Conservation (phyloP, 306 rosid genomes). For the Prosopis cineraria region DNA sequence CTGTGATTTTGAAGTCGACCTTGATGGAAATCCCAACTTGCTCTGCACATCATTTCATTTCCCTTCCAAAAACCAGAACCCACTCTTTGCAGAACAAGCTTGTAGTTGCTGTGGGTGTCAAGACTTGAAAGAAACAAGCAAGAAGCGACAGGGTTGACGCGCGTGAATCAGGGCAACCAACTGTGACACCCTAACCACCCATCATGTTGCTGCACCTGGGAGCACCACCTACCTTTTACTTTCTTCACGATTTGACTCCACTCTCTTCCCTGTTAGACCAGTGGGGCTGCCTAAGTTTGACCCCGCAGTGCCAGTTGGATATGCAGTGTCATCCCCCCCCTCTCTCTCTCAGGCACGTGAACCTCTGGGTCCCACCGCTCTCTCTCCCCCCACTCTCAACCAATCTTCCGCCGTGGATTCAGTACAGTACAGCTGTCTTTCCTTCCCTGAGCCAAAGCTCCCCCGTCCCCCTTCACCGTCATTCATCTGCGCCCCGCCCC, state of each 20-base stretch:
- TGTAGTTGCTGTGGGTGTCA: too few species aligned
- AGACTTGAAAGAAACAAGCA: too few species aligned
- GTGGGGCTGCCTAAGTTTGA: too few species aligned
- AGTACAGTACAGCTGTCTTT: constrained; percentile 1
- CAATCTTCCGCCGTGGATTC: constrained; percentile 30
- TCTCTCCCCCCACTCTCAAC: not conserved
- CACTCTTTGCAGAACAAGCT: too few species aligned
- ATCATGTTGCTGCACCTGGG: constrained; percentile 71
- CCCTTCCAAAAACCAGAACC: too few species aligned
- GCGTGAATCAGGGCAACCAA: too few species aligned
- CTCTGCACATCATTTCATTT: too few species aligned
- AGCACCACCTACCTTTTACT: constrained; percentile 52
- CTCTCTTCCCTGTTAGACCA: too few species aligned
- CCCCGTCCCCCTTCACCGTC: not conserved
- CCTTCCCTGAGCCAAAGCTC: not conserved
- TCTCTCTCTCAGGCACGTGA: constrained; percentile 45
- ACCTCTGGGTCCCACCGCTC: constrained; percentile 59
- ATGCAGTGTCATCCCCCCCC: constrained; percentile 70
- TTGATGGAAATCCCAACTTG: too few species aligned
- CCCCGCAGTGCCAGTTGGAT: constrained; percentile 59
- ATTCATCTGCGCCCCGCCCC: too few species aligned
- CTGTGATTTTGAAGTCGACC: too few species aligned
- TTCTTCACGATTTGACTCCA: constrained; percentile 29
- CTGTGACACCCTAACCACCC: constrained; percentile 88
- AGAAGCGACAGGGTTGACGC: constrained; percentile 57